Evolutionary conservation across 257 asterid species (phyloP).

Genomic region (Salvia miltiorrhiza): DNA sequence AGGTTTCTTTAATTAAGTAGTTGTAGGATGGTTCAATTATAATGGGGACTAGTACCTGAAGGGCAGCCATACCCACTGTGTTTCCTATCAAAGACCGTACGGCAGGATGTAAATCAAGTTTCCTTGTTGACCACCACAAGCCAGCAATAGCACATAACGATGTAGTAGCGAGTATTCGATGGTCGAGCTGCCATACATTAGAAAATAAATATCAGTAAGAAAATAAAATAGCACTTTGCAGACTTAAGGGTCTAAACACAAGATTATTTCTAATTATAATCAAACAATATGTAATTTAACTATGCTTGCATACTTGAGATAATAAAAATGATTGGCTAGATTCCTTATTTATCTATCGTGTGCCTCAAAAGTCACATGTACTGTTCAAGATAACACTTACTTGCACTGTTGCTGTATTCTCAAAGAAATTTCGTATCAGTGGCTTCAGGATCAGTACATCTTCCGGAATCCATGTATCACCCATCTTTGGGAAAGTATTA

Average conservation of each 20-base stretch:
- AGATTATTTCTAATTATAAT: not conserved
- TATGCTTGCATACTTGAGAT: not conserved
- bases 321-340: not conserved
- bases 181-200: conserved; percentile 59
- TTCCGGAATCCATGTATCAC: conserved; percentile 87
- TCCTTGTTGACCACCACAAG: conserved; percentile 72
- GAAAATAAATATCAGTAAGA: conserved; percentile 12
- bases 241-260: too few species aligned
- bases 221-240: too few species aligned
- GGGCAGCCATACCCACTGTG: conserved; percentile 82
- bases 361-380: conserved; percentile 4
- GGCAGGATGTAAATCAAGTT: conserved; percentile 82
- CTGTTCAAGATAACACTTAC: conserved; percentile 33
- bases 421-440: conserved; percentile 77
- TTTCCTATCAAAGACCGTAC: conserved; percentile 59
- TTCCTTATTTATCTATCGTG: not conserved
- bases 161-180: conserved; percentile 90
- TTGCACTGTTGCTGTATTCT: conserved; percentile 90
- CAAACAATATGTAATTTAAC: not conserved
- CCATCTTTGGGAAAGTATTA: conserved; percentile 97
- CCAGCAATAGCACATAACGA: conserved; percentile 68
- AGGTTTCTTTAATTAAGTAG: too few species aligned
- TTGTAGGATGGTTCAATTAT: too few species aligned
- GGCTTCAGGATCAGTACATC: conserved; percentile 73
- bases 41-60: conserved; percentile 30